Percentiles rank a stretch among this genome's conserved stretches.
Conservation (phyloP, 1,284 basidiomycete species). For the Irpex lacteus region DNA sequence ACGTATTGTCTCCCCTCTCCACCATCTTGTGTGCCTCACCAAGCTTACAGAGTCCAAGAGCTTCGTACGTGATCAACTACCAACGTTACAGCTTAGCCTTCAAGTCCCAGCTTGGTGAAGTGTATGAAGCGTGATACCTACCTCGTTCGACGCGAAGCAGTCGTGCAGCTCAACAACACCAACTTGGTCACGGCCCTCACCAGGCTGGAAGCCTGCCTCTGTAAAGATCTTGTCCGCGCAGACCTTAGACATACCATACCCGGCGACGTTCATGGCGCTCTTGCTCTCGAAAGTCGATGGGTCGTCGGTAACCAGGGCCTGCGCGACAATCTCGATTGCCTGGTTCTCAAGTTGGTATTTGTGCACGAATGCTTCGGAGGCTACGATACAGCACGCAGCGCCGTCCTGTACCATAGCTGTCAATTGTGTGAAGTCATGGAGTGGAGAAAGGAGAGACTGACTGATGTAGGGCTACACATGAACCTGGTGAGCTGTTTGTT, state of each 20-base stretch:
- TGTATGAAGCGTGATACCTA: too few relatives aligned
- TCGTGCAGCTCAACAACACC: conserved; percentile 86
- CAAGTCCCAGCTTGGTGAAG: too few relatives aligned
- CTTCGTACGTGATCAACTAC: conserved; percentile 82
- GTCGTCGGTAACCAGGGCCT: conserved; percentile 64
- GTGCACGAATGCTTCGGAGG: conserved; percentile 80
- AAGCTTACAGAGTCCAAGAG: conserved; percentile 68
- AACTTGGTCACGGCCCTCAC: conserved; percentile 70
- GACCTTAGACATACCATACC: conserved; percentile 71
- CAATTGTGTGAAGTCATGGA: background rate
- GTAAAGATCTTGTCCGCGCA: conserved; percentile 72
- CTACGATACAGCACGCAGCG: conserved; percentile 74
- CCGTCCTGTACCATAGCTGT: conserved; percentile 49
- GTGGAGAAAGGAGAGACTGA: conserved; percentile 22
- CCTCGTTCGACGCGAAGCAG: conserved; percentile 78
- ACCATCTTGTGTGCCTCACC: conserved; percentile 78
- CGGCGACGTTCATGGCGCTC: conserved; percentile 74
- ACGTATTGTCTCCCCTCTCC: conserved; percentile 81
- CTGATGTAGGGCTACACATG: conserved; percentile 87
- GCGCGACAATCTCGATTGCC: conserved; percentile 77
- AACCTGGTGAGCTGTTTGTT: conserved; percentile 77
- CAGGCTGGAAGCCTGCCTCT: conserved; percentile 65
- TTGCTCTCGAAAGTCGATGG: conserved; percentile 59
- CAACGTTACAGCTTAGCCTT: background rate
- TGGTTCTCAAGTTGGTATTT: conserved; percentile 78